Evolutionary conservation across 2,329 filamentous ascomycete species (phyloP), one percentile per base, ranked within the genome.

Genomic region (Mollisiaceae sp.): DNA sequence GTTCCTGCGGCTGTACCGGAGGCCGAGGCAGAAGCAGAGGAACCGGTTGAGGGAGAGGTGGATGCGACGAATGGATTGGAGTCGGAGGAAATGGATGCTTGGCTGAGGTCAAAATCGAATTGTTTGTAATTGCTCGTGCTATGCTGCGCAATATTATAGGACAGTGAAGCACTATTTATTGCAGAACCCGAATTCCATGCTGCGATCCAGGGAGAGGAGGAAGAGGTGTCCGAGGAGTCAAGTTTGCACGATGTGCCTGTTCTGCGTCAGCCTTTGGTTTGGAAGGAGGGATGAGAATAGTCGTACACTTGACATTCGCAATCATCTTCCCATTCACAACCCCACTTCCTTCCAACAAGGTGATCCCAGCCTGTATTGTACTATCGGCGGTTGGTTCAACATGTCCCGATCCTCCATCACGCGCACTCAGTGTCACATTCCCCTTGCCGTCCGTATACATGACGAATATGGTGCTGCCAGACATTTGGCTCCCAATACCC

Each of bases 391-490:
- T 66, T 0, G 86, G 86, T 69, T 79, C 71, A 1, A 70, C 70
- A 62, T 86, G 75, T 9, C 83, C 83, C 5, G 57, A 59, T 15
- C 70, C 78, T 2, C 79, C 80, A 54, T 54, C 50, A 32, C 86
- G 77, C 8, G 83, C 82, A 4, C 85, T 88, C 4, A 89, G 70
- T 0, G 86, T 89, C 11, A 89, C 83, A 63, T 78, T 81, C 9
- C 84, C 82, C 43, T 74, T 77, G 27, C 80, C 78, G 45, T 82
- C 80, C 4, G 83, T 79, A 72, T 89, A 89, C 38, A 87, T 80
- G 35, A 88, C 76, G 73, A 89, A 87, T 62, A 89, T 88, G 71
- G 85, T 85, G 5, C 85, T 75, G 38, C 82, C 83, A 8, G 77
- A 68, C 86, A 89, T 89, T 45, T 75, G 70, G 1, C 68, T 77